Evolutionary conservation across 768 basidiomycete genomes (phyloP).

Genomic region (Megacollybia marginata): DNA sequence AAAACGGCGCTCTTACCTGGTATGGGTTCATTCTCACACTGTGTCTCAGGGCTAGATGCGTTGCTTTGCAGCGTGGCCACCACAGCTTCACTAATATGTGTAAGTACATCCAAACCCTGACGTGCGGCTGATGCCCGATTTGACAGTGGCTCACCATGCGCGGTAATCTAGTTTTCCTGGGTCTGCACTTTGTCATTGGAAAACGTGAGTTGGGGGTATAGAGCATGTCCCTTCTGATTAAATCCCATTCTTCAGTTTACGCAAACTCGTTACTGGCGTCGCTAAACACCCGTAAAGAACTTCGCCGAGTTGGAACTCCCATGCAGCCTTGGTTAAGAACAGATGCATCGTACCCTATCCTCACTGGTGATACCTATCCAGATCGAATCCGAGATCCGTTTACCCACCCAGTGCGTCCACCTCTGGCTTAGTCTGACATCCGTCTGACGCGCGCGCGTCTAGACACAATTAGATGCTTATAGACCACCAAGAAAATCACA

Average conservation of each 20-base stretch:
- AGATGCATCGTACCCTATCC: neutral
- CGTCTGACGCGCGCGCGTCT: no score
- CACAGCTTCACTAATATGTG: conserved; percentile 33
- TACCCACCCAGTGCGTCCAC: no score
- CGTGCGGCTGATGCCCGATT: neutral
- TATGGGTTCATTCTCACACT: conserved; percentile 5
- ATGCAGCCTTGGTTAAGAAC: conserved; percentile 1
- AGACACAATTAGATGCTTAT: no score
- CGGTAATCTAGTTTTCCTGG: conserved; percentile 34
- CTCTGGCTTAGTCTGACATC: no score
- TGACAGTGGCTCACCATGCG: conserved; percentile 37
- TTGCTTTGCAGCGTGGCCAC: conserved; percentile 27
- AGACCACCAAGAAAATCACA: neutral
- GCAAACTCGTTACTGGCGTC: conserved; percentile 28
- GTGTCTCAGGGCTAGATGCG: no score
- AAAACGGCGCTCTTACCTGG: conserved; percentile 35
- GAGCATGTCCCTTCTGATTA: neutral
- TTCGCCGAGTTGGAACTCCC: conserved; percentile 8
- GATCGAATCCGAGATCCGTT: no score
- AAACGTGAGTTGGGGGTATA: conserved; percentile 26
- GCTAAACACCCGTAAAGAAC: conserved; percentile 22
- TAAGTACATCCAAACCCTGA: conserved; percentile 14
- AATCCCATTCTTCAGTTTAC: conserved; percentile 17
- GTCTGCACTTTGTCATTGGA: conserved; percentile 39
- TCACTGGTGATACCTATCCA: neutral